Evolutionary conservation across 2,329 filamentous ascomycete species (phyloP), one percentile per base, ranked within the genome.

Genomic region (Drechslerella stenobrocha): DNA sequence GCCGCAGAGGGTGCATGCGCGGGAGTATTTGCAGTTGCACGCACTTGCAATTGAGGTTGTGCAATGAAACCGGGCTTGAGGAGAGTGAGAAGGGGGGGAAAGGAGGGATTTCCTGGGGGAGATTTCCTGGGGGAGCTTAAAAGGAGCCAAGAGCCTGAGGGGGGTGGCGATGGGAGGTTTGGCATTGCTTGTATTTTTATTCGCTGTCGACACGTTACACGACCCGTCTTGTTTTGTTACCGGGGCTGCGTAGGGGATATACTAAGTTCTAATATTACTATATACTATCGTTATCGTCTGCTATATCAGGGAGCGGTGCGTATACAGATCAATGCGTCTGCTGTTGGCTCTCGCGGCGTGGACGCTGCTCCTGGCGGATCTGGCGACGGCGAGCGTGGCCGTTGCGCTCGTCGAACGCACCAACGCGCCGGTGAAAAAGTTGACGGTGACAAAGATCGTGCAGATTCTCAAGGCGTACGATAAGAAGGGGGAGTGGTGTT

Each of bases 1-100:
- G 37, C 37, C 37, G 37, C 34, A 37, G 34, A n/a, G n/a, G n/a
- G n/a, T n/a, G n/a, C 34, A n/a, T n/a, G 34, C 34, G 34, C 8
- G 5, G 8, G 34, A 6, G n/a, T 15, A 15, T 13, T 32, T 6
- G 30, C 30, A 13, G 30, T 13, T n/a, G n/a, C n/a, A n/a, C n/a
- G n/a, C n/a, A n/a, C n/a, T n/a, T n/a, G n/a, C n/a, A n/a, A n/a
- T 32, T 32, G 30, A 32, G 6, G 30, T 32, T 32, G 30, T 32
- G 30, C 30, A 13, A 32, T 32, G 30, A n/a, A n/a, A n/a, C n/a
- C n/a, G n/a, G n/a, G n/a, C n/a, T n/a, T n/a, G n/a, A n/a, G n/a
- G n/a, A n/a, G n/a, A n/a, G n/a, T n/a, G n/a, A n/a, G n/a, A n/a
- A n/a, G n/a, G n/a, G n/a, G 8, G 34, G 3, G 7, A n/a, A 6